phyloP scores from a whole-genome alignment of 2,329 filamentous ascomycete species.

The Plenodomus tracheiphilus region DNA sequence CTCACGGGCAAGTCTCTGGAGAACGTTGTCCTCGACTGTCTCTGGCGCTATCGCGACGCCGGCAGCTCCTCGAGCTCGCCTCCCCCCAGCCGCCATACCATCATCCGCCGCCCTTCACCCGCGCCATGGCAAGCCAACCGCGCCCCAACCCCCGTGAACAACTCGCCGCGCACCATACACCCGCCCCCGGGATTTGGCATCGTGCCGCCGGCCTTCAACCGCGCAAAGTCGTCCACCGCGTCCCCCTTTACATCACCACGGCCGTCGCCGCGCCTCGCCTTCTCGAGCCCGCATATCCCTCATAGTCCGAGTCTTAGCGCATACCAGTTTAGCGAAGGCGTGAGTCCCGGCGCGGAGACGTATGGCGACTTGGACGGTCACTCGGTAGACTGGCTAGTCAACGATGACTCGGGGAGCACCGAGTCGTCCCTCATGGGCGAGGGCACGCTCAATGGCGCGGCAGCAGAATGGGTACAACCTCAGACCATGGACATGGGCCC shows the following conservation, averaged over 20 bases:
- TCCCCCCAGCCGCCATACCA: slow-evolving; percentile 82
- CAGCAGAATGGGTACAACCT: slow-evolving; percentile 73
- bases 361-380: slow-evolving; percentile 91
- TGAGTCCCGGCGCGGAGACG: slow-evolving; percentile 76
- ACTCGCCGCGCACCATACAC: slow-evolving; percentile 80
- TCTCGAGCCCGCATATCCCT: slow-evolving; percentile 87
- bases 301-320: slow-evolving; percentile 93
- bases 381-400: slow-evolving; percentile 95
- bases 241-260: slow-evolving; percentile 94
- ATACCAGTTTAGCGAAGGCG: slow-evolving; percentile 85
- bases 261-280: slow-evolving; percentile 86
- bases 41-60: slow-evolving; percentile 80
- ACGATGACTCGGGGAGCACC: slow-evolving; percentile 80
- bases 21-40: slow-evolving; percentile 84
- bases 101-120: slow-evolving; percentile 87
- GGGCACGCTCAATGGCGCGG: slow-evolving; percentile 75
- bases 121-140: slow-evolving; percentile 85
- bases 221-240: slow-evolving; percentile 72
- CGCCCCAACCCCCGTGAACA: slow-evolving; percentile 75
- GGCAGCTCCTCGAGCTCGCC: slow-evolving; percentile 70
- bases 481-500: slow-evolving; percentile 90
- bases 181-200: slow-evolving; percentile 76
- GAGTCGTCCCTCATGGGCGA: slow-evolving; percentile 72
- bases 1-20: slow-evolving; percentile 79
- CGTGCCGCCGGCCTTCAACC: slow-evolving; percentile 73